Base-by-base conservation (phyloP, 169 alveolate species). In the Cryptosporidium felis region DNA sequence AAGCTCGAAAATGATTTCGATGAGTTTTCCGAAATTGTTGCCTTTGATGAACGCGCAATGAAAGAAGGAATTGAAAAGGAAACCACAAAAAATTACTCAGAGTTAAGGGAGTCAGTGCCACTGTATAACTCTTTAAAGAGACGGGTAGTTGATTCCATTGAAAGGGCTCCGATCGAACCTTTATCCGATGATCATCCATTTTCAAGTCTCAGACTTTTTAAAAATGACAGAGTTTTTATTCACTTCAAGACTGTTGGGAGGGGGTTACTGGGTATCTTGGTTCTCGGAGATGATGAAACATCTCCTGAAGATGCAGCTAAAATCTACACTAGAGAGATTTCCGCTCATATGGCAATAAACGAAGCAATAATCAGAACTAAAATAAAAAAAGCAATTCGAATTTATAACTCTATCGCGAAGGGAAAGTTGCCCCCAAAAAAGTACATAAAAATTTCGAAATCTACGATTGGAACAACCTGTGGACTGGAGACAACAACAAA, bases 291-390 rank as follows among this genome's bases (percentile, higher is more conserved):
- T 36, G 58, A 49, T 3, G 32, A 74, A 23, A 74, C 67, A 3
- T 74, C 67, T 5, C 44, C 85, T 0, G 85, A 74, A 34, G 85
- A 74, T 10, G 85, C 85, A n/a, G 51, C 74, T 6, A 74, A 74
- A 38, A 28, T 74, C 34, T 74, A 74, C 38, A 74, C 85, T n/a
- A 74, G 85, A 26, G 85, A 74, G 41, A 74, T 74, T 23, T 53
- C 85, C 3, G 85, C 85, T 14, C 85, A 74, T 36, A 74, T 74
- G 85, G 65, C 85, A 30, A 74, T 74, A 6, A 74, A 74, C 32
- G 85, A 74, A 16, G 85, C 85, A n/a, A 74, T 74, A 10, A n/a
- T 74, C 14, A 60, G 67, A 4, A 74, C 67, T 23, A 74, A 74
- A 38, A 23, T 74, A 74, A 49, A 74, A 23, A 74, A 34, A 38